Evolutionary conservation across 2,329 filamentous ascomycete genomes (phyloP), one percentile per base, ranked within the genome.

Genomic region (Diaporthe destruens): DNA sequence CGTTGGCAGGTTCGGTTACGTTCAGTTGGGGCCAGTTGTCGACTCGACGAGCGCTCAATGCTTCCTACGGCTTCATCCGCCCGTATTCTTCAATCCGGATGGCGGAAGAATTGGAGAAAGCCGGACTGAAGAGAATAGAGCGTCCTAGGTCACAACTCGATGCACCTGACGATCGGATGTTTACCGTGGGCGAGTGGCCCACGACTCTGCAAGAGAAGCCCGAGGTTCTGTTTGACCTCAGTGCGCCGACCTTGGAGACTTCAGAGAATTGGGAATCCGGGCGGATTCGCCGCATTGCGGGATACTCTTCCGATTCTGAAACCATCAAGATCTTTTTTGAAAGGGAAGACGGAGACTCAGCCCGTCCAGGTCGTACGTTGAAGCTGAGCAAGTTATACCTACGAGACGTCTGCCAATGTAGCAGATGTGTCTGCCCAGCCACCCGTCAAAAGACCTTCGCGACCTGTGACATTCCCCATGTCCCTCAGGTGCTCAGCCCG

Each of bases 361-460:
- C 3, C 12, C 39, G 39, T 16, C 4, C 16, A 29, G 8, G 11
- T 14, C 49, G 12, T 54, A 4, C 12, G 6, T 29, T 44, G 12
- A 6, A 23, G 18, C 6, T 59, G 12, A 49, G 57, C 20, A 47
- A 54, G n/a, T 20, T 71, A 23, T 82, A 79, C 71, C 80, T 91
- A 20, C 88, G 90, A 34, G 89, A 91, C 76, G 81, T 82, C 25
- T 91, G 90, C 76, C 79, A 81, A 47, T 92, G 90, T 76, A 71
- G 79, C 0, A 76, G 76, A 14, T 92, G 90, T 78, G 83, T 88
- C 68, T 87, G 90, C 74, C 82, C 83, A 0, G 84, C 87, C n/a
- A 91, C 90, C 1, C 89, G 88, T 56, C 89, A 91, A 74, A 89
- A 90, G 79, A 87, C 81, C 73, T 87, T 86, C 76, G 81, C 82